Percentiles rank a stretch among this genome's conserved stretches.
Evolutionary conservation across 208 protist species (phyloP).

Genomic region (Naegleria fowleri): DNA sequence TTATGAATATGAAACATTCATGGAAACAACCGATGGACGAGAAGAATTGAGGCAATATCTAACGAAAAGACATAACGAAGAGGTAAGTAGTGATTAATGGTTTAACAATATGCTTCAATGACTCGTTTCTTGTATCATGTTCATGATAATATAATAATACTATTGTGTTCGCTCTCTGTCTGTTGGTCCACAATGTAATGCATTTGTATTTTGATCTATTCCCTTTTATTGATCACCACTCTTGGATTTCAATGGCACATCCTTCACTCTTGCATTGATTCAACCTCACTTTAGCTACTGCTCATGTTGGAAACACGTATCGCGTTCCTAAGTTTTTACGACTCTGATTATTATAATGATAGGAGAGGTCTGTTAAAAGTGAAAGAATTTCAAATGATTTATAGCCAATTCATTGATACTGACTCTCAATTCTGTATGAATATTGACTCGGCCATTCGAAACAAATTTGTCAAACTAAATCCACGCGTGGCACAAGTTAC

Average conservation of each 20-base stretch:
- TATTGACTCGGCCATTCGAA: neutral
- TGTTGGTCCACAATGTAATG: too few species aligned
- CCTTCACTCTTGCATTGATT: too few species aligned
- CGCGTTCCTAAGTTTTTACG: neutral
- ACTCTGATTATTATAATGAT: neutral
- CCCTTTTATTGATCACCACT: too few species aligned
- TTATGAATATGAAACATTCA: neutral
- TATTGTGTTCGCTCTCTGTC: too few species aligned
- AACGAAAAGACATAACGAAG: neutral
- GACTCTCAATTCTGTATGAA: neutral
- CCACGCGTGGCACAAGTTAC: neutral
- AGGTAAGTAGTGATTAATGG: too few species aligned
- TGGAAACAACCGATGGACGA: neutral
- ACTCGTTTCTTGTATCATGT: too few species aligned
- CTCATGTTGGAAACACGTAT: neutral
- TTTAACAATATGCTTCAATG: too few species aligned
- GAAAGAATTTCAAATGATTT: constrained; percentile 5
- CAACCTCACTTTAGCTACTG: neutral
- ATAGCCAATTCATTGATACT: neutral
- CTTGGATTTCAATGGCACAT: too few species aligned
- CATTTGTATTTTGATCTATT: too few species aligned
- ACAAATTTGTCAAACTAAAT: neutral
- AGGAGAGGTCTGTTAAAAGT: neutral
- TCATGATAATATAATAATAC: too few species aligned
- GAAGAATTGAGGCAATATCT: neutral